These are phyloP conservation scores for Eruca vesicaria DNA, from an alignment of 441 rosid genomes.

Conservation along the genomic window DNA sequence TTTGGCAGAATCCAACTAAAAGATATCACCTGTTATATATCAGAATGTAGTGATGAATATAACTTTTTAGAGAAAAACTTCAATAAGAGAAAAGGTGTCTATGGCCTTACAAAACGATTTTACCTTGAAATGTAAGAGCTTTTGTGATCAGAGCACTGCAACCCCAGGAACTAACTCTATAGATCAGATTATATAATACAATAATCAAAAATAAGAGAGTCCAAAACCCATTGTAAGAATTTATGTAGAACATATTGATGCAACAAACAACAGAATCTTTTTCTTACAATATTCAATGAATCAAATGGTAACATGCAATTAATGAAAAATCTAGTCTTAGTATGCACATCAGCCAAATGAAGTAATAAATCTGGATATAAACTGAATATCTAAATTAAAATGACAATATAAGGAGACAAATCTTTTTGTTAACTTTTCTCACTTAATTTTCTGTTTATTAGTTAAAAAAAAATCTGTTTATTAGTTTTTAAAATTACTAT, in stretches of 20 bases:
- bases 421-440: neutral
- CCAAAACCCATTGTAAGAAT: neutral
- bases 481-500: neutral
- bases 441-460: neutral
- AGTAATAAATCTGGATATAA: neutral
- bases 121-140: neutral
- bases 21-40: neutral
- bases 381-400: neutral
- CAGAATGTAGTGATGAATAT: neutral
- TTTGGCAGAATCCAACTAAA: neutral
- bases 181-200: neutral
- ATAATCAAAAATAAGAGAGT: neutral
- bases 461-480: too few species aligned
- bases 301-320: conserved; percentile 3
- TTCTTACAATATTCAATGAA: neutral
- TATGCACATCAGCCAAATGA: neutral
- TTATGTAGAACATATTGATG: neutral
- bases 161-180: neutral
- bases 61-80: neutral
- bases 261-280: neutral
- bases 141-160: neutral
- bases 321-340: conserved; percentile 8
- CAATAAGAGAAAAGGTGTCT: neutral
- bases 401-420: neutral
- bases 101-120: neutral